Base-by-base conservation (phyloP, 2,329 filamentous ascomycete species). In the Talaromyces sp. region DNA sequence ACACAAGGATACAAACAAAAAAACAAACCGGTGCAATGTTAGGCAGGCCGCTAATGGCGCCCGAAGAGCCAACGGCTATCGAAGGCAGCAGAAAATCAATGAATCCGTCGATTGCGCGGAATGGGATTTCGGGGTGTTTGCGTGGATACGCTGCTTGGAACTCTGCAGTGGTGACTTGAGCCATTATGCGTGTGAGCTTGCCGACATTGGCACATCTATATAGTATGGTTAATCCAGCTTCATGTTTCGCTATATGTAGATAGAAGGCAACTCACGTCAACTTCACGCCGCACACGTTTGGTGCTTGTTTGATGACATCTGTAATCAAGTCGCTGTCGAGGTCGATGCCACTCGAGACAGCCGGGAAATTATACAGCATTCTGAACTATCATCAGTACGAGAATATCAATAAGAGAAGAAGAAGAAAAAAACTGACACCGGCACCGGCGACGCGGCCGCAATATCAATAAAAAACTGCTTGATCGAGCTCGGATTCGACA, bases 61-160 rank as follows among this genome's bases (percentile, higher is more conserved):
- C 57, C 9, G 57, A 59, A 10, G 50, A 59, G 2, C 57, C 57
- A 18, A 59, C 57, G 30, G 57, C 23, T 18, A 59, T 34, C 18
- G 57, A 59, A 9, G 57, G 57, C 4, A 59, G 34, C n/a, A 59
- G 57, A 16, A 59, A 59, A 54, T 59, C 57, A 44, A 59, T 59
- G n/a, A 59, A 59, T 6, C 57, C 57, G 16, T 59, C 57, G 33
- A 59, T 59, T 14, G 57, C 57, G 16, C 57, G 57, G 34, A 59
- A 59, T 10, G 57, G 47, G 6, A 59, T 53, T 7, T 59, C 57
- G 2, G 57, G 50, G 50, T 53, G 18, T 44, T 59, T 53, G 7
- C 50, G 57, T 28, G 57, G 57, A 18, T 54, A 54, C 1, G 47
- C 23, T 3, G 57, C 47, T 54, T 59, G 57, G 30, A 59, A 59